Evolutionary conservation across 805 yeast genomes (phyloP), one percentile per base, ranked within the genome.

Genomic region (Candida namnaoensis): DNA sequence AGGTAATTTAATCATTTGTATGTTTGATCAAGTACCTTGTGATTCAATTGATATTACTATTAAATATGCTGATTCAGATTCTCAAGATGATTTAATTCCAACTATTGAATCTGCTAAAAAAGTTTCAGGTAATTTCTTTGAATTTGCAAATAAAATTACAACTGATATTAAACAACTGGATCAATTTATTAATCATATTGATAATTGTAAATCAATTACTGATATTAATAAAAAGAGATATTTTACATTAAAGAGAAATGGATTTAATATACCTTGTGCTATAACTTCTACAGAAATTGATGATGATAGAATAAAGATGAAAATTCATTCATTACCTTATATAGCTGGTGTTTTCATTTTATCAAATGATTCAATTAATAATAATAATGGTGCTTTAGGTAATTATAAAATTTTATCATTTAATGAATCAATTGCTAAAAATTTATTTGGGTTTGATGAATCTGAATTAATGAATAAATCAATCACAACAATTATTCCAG

Each of bases 321-420:
- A 83, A 48, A 71, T 87, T 15, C 90, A 84, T 53, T 71, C 90
- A 5, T 61, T 87, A 51, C 95, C 95, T 0, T 85, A 86, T 59
- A 84, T 87, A 50, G 93, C 95, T 1, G 96, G 96, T 35, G 75
- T 86, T 26, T 80, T 88, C 52, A 80, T 86, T 11, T 65, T 88
- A 12, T 78, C 82, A 38, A 67, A 80, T 1, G 57, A 57, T 26
- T 46, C 61, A 2, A 37, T 45, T 1, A 48, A 47, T 36, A 2
- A 2, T 8, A 9, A 6, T 3, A 30, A 12, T 30, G 33, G n/a
- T 6, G 1, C n/a, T 30, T 8, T 12, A 3, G 23, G 41, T 7
- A 59, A 60, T 37, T 72, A 68, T 49, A 62, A 66, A 7, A 68
- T 88, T 34, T 57, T 84, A n/a, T 80, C 91, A 11, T 83, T 82